phyloP scores from a whole-genome alignment of 1,284 basidiomycete species.

The Tylopilus sp. region DNA sequence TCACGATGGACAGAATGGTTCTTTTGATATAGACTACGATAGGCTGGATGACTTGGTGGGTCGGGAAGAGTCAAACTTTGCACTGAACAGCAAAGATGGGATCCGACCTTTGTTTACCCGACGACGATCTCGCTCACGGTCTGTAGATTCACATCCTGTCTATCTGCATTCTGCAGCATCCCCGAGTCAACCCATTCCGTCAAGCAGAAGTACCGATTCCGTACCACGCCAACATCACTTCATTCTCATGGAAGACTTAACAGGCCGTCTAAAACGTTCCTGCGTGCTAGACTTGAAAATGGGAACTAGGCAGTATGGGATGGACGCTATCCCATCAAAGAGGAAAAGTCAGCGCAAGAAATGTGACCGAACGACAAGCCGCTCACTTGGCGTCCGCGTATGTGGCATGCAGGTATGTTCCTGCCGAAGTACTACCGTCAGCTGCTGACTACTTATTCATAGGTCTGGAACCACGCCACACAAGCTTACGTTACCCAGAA shows the following conservation, averaged over 20 bases:
- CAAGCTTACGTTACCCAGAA: conserved; percentile 88
- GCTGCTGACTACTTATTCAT: conserved; percentile 13
- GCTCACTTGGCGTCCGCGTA: conserved; percentile 85
- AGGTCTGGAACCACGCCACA: conserved; percentile 88
- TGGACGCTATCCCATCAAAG: conserved; percentile 89
- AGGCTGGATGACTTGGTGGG: conserved; percentile 28
- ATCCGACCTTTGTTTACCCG: conserved; percentile 36
- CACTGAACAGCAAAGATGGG: conserved; percentile 20
- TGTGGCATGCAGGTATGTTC: conserved; percentile 95
- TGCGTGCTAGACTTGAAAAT: conserved; percentile 99
- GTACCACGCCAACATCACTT: conserved; percentile 92
- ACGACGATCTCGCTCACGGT: conserved; percentile 54
- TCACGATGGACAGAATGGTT: conserved; percentile 27
- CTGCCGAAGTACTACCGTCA: background rate
- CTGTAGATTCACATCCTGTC: conserved; percentile 36
- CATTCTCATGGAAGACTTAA: conserved; percentile 98
- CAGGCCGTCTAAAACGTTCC: conserved; percentile 87
- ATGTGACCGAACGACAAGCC: conserved; percentile 92
- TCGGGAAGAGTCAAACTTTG: conserved; percentile 17
- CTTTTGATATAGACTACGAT: conserved; percentile 50
- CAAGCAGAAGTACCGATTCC: conserved; percentile 34
- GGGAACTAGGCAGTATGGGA: conserved; percentile 97
- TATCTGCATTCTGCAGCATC: conserved; percentile 12
- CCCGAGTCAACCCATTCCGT: conserved; percentile 30
- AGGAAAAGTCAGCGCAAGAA: conserved; percentile 98